Base-by-base conservation (phyloP, 371 early-diverging fungal genomes). In the Globomyces sp. region DNA sequence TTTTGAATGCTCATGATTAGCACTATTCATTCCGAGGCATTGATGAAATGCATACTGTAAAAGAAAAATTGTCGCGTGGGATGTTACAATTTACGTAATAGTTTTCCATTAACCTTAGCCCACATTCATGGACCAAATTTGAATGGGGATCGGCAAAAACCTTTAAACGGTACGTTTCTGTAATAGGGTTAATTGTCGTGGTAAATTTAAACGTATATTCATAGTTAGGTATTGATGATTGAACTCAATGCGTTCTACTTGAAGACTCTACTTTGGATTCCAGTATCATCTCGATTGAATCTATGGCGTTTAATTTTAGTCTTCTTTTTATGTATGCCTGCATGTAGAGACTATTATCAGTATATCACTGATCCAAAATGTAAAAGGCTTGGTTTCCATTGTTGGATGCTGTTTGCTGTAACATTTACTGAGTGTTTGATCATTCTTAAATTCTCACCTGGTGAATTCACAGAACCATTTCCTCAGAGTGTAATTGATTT, bases 181-280 rank as follows among this genome's bases (percentile, higher is more conserved):
- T 90, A 10, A 70, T 91, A 51, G 74, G 73, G 4, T 72, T 90
- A 40, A 75, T 88, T 59, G 71, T 80, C 52, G 74, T 89, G 64
- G 88, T 87, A 83, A 72, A 24, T 24, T 24, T 24, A 24, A 24
- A 24, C 69, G 67, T 13, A 10, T 43, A 39, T 9, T 57, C 57
- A 5, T 11, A 67, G 48, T 24, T 57, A 77, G 80, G 75, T 74
- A 58, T 63, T 95, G 68, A 85, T 87, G 67, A 86, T 87, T 58
- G 96, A 96, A 73, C 76, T 97, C 57, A 95, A 95, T 70, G 92
- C 91, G 49, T 96, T 96, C 71, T 96, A 96, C 67, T 81, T 98
- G 45, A 98, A 96, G 79, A 90, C 88, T 61, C 80, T 96, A 8
- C 77, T 96, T 45, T 96, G 94, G 94, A 77, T 96, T n/a, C 94